Evolutionary conservation across 2,329 filamentous ascomycete species (phyloP), one percentile per base, ranked within the genome.

Genomic region (Incumbomyces lentus): DNA sequence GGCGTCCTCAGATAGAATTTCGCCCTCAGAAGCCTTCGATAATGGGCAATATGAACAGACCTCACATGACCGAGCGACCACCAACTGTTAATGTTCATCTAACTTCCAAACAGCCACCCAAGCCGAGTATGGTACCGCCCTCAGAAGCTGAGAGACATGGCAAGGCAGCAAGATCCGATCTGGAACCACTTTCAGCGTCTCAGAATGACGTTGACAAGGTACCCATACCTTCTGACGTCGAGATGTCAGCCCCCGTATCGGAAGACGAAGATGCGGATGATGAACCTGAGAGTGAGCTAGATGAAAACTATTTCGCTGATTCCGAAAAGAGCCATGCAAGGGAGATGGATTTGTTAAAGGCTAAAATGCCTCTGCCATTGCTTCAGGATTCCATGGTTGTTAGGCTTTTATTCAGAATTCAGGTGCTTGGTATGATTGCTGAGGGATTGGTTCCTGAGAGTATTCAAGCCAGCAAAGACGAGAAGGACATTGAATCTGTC

Each of bases 251-350:
- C 16, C 53, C 52, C 13, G 53, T 46, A 32, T 55, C 55, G 10
- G 55, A 69, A n/a, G 68, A 70, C 49, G 66, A 68, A 33, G 31
- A 35, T 13, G 41, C 31, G n/a, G 68, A 70, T 38, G 67, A 69
- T 42, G 68, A 69, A 45, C 64, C 64, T 35, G 60, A 60, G 1
- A 62, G 68, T 30, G 50, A 52, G 6, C 66, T 72, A 35, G 70
- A 67, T 10, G 67, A 72, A 40, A 68, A 71, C 37, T 69, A 72
- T 49, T 60, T 70, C 33, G 65, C 67, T 19, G 64, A 68, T 52
- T 62, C 67, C 13, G 69, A 70, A 51, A 60, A 59, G 33, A 63
- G 63, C 7, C 70, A 70, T 39, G 65, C 69, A 50, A 66, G 64
- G 47, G 66, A 71, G 43, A 67, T 71, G 61, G 57, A 64, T 40